Evolutionary conservation across 176 grass and related monocot genomes (phyloP), one percentile per base, ranked within the genome.

Genomic region (Triticum turgidum): DNA sequence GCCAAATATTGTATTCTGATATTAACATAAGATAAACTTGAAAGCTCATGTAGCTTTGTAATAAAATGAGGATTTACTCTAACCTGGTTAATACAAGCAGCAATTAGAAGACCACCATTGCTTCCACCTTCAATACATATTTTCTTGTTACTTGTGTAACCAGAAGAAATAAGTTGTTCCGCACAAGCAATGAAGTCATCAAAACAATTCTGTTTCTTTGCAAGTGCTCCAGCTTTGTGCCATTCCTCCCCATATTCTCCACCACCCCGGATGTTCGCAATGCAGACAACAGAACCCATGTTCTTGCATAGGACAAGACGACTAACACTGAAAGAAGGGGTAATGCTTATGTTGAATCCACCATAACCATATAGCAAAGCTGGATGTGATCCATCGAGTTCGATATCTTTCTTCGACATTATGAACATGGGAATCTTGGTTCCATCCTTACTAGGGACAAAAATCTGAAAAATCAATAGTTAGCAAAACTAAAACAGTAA

Each of bases 241-340:
- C 96, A 98, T 54, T 98, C 93, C 85, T 98, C 96, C 25, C 96
- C 96, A 91, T 98, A 98, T 83, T 98, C 96, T 35, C 96, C 96
- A 52, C 96, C 96, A 47, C 96, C 96, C 3, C 96, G 91, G 84
- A 98, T 92, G 84, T 98, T 98, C 62, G 96, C 96, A 71, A 92
- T 42, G 65, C 96, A 98, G 84, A 91, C 88, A 44, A 94, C 54
- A 44, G 87, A 90, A 61, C 84, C 91, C 66, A 98, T 47, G 82
- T 93, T 94, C 85, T 91, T 96, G 65, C 86, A 90, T 45, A 98
- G 78, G 64, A 95, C 91, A 89, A 95, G 68, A 83, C 91, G 93
- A 72, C 69, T 76, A 73, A 94, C 86, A 79, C 88, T 94, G 54
- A 98, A 98, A 11, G 49, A 91, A 80, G 96, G 93, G 14, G 93